These are phyloP conservation scores for Eremomyces bilateralis DNA, from an alignment of 495 filamentous ascomycete genomes.

Conservation along the genomic window DNA sequence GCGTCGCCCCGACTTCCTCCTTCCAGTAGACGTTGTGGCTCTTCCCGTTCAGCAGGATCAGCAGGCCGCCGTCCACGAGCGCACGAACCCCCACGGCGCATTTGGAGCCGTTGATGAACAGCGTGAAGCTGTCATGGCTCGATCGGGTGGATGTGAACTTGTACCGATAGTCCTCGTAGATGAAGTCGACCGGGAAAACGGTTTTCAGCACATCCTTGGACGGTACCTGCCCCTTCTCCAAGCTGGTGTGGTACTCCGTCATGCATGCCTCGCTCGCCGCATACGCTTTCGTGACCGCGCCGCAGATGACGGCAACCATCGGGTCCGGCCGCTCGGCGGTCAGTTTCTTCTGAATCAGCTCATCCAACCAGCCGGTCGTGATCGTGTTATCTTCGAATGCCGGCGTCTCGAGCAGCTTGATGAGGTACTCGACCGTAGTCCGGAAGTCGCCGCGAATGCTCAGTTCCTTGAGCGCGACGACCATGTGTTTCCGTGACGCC, in stretches of 20 bases:
- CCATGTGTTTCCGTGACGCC: constrained; percentile 97
- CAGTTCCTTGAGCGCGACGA: constrained; percentile 92
- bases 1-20: constrained; percentile 87
- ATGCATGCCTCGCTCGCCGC: constrained; percentile 75
- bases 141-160: constrained; percentile 97
- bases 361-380: constrained; percentile 95
- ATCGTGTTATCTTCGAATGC: constrained; percentile 99
- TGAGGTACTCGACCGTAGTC: constrained; percentile 95
- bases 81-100: constrained; percentile 84
- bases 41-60: constrained; percentile 70
- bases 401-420: constrained; percentile 94
- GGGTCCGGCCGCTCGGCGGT: constrained; percentile 91
- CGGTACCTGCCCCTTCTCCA: constrained; percentile 96
- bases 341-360: constrained; percentile 93
- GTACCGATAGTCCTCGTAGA: constrained; percentile 88
- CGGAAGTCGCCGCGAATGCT: constrained; percentile 99
- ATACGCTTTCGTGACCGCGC: constrained; percentile 88
- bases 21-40: constrained; percentile 99
- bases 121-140: constrained; percentile 81
- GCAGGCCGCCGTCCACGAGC: constrained; percentile 81
- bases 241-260: constrained; percentile 59
- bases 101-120: constrained; percentile 98
- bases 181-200: constrained; percentile 95
- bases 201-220: constrained; percentile 93
- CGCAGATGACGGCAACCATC: constrained; percentile 75